Base-by-base conservation (phyloP, 805 yeast genomes). In the Ogataea nitratoaversa region DNA sequence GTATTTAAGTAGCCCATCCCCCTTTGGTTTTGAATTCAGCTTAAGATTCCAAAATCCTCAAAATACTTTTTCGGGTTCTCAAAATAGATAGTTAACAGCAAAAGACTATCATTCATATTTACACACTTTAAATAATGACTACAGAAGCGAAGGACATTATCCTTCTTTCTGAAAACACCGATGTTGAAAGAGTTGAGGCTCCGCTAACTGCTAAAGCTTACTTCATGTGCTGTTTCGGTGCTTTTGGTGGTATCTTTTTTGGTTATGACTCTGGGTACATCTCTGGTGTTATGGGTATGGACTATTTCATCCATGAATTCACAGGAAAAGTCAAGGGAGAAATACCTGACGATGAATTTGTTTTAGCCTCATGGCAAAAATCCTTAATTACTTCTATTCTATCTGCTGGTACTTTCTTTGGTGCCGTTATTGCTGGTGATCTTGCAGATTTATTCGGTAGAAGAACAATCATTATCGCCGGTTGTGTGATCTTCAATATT, bases 231-330 rank as follows among this genome's bases (percentile, higher is more conserved):
- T 59, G 77, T 41, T 82, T 79, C 40, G 82, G 83, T 11, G 82
- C 85, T 20, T 73, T 79, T 40, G 84, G 84, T 46, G 87, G 86
- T 40, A 68, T 81, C 47, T 66, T 79, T 40, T 80, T 75, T 48
- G 86, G 86, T 39, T 80, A 78, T 56, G 86, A 81, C 56, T 79
- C 86, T 1, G 87, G 86, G 43, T 70, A 79, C 43, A 78, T 80
- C 44, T 74, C 79, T 46, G 84, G 82, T 63, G 74, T 81, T 35
- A 59, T 80, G 67, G 85, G 76, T 45, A 81, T 81, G 87, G 57
- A 62, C 22, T 79, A 74, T 50, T 42, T 63, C 48, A 53, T 63
- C 41, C 47, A 55, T 8, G 45, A 47, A 19, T 60, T 62, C 41
- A 51, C 63, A 8, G 48, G 49, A 19, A 52, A 52, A 22, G 49